Evolutionary conservation across 768 basidiomycete species (phyloP).

Genomic region (Mycena epipterygia): DNA sequence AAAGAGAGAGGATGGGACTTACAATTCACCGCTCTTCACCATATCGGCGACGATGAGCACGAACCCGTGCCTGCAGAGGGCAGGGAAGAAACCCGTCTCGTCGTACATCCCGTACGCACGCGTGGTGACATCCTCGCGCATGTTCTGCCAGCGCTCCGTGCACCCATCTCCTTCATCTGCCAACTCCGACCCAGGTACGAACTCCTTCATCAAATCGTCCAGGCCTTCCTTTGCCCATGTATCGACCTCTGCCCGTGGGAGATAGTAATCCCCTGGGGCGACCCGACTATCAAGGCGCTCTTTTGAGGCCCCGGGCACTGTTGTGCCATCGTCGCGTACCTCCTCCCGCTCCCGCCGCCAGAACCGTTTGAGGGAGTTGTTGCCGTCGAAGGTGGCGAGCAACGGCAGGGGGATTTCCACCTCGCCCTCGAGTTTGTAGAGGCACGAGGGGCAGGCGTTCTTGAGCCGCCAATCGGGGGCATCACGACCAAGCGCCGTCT

Average conservation of each 20-base stretch:
- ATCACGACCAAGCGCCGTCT: slow-evolving; percentile 43
- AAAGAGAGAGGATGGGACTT: background rate
- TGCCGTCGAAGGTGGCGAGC: slow-evolving; percentile 50
- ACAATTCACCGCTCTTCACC: background rate
- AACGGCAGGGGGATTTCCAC: slow-evolving; percentile 38
- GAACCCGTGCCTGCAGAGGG: background rate
- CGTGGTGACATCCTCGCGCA: background rate
- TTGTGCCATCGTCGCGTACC: background rate
- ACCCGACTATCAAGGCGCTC: background rate
- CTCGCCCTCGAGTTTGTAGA: slow-evolving; percentile 51
- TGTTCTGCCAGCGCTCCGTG: too few species aligned
- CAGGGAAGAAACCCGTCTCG: background rate
- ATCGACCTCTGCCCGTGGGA: background rate
- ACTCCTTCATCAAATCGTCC: background rate
- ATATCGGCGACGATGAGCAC: background rate
- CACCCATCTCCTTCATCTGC: too few species aligned
- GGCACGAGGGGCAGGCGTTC: slow-evolving; percentile 53
- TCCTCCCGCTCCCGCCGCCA: background rate
- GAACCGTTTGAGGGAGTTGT: slow-evolving; percentile 32
- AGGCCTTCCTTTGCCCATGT: background rate
- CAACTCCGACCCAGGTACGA: background rate
- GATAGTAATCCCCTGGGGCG: background rate
- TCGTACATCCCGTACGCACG: background rate
- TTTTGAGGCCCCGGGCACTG: background rate
- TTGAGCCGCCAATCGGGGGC: slow-evolving; percentile 47